Conservation (phyloP, 2,329 filamentous ascomycete genomes). For the Rugonectria rugulosa region DNA sequence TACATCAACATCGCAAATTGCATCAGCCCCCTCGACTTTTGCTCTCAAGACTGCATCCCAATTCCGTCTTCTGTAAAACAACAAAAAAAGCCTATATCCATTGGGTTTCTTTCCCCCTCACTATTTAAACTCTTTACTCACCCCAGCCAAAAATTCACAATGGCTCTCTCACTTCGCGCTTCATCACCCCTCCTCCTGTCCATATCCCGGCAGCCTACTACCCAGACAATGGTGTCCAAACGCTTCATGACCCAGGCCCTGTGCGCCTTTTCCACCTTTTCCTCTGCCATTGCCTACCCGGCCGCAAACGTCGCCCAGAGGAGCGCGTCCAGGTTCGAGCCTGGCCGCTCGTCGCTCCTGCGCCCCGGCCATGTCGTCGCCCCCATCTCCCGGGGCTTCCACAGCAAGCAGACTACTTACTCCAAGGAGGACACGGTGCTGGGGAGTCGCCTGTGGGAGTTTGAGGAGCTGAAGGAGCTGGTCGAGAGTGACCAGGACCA, state of each 20-base stretch:
- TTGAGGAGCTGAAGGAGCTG: slow-evolving; percentile 57
- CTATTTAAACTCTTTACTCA: no score
- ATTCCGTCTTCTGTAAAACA: no score
- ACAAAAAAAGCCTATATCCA: no score
- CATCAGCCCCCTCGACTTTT: no score
- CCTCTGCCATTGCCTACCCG: slow-evolving; percentile 16
- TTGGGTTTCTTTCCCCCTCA: no score
- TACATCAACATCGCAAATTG: no score
- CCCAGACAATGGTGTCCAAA: slow-evolving; percentile 29
- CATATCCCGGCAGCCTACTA: no score
- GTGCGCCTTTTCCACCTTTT: slow-evolving; percentile 20
- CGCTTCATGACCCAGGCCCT: slow-evolving; percentile 27
- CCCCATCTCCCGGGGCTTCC: slow-evolving; percentile 10
- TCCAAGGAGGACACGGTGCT: slow-evolving; percentile 16
- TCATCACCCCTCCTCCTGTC: no score
- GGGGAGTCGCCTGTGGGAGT: slow-evolving; percentile 54
- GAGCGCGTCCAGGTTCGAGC: slow-evolving; percentile 8
- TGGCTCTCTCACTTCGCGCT: no score
- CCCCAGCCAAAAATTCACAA: no score
- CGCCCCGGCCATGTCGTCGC: not conserved
- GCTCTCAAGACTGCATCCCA: no score
- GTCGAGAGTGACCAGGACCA: slow-evolving; percentile 30
- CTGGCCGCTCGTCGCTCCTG: not conserved
- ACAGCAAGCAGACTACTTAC: slow-evolving; percentile 26
- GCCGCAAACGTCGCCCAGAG: slow-evolving; percentile 14